Conservation (phyloP, 192 early-diverging fungal species). For the Coemansia sp. region DNA sequence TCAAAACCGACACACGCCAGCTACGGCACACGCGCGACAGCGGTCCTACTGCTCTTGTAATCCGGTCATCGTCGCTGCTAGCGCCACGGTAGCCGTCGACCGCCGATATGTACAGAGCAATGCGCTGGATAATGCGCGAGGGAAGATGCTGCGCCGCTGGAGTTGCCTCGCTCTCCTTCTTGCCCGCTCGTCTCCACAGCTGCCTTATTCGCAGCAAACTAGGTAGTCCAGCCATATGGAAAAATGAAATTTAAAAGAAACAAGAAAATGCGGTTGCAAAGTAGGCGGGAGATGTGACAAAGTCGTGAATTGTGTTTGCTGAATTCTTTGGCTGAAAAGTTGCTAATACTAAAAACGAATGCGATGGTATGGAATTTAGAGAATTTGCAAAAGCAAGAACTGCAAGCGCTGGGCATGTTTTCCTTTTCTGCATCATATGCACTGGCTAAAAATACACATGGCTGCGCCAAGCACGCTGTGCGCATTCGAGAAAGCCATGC, state of each 20-base stretch:
- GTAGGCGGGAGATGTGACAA: background rate
- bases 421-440: too few relatives aligned
- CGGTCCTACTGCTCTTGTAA: conserved; percentile 12
- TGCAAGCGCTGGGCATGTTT: too few relatives aligned
- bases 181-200: background rate
- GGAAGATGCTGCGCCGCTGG: conserved; percentile 33
- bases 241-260: background rate
- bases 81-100: conserved; percentile 4
- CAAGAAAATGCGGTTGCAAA: background rate
- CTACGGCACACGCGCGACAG: conserved; percentile 28
- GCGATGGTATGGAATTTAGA: too few relatives aligned
- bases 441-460: too few relatives aligned
- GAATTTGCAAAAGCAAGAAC: too few relatives aligned
- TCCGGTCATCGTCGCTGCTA: conserved; percentile 15
- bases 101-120: conserved; percentile 20
- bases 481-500: too few relatives aligned
- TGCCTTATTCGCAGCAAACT: conserved; percentile 5
- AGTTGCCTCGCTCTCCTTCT: background rate
- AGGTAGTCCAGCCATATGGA: conserved; percentile 3
- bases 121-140: conserved; percentile 34
- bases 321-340: too few relatives aligned
- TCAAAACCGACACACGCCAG: conserved; percentile 31
- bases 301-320: too few relatives aligned
- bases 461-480: too few relatives aligned
- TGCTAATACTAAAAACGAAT: too few relatives aligned